A percentile compares a stretch with the other conserved stretches of the same genome.
Evolutionary conservation across 805 yeast genomes (phyloP).

Genomic region (Wickerhamiella alocasiicola): DNA sequence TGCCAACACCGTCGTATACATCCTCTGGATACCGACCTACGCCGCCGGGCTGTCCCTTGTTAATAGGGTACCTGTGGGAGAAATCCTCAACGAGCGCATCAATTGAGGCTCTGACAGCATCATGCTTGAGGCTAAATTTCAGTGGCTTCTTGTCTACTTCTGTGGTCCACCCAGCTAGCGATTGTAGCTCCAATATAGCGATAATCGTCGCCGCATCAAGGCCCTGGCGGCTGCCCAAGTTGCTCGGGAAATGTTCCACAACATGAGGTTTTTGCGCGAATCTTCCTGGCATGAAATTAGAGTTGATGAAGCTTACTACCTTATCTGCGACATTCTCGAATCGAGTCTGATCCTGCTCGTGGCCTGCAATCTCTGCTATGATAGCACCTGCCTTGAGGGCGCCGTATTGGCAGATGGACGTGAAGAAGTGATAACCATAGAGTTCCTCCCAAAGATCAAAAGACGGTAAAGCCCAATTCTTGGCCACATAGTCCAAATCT

Average conservation of each 20-base stretch:
- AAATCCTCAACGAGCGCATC: slow-evolving; percentile 44
- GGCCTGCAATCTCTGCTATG: slow-evolving; percentile 22
- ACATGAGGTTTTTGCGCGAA: slow-evolving; percentile 9
- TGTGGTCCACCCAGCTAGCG: slow-evolving; percentile 16
- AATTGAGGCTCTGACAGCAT: slow-evolving; percentile 1
- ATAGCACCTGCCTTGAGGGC: slow-evolving; percentile 48
- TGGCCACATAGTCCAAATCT: slow-evolving; percentile 53
- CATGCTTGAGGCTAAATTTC: background rate
- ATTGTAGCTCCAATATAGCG: slow-evolving; percentile 12
- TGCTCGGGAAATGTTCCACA: slow-evolving; percentile 12
- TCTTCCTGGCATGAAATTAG: slow-evolving; percentile 12
- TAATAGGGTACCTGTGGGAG: slow-evolving; percentile 67
- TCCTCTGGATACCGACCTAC: slow-evolving; percentile 92
- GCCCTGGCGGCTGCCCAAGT: slow-evolving; percentile 12
- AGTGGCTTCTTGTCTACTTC: slow-evolving; percentile 15
- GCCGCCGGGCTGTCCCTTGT: slow-evolving; percentile 26
- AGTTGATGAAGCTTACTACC: slow-evolving; percentile 13
- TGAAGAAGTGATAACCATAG: slow-evolving; percentile 63
- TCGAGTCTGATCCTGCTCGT: slow-evolving; percentile 6
- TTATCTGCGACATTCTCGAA: slow-evolving; percentile 3
- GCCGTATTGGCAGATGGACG: slow-evolving; percentile 58
- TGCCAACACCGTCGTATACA: slow-evolving; percentile 61
- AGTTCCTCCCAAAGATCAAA: slow-evolving; percentile 94
- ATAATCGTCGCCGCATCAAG: slow-evolving; percentile 14
- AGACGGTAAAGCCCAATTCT: slow-evolving; percentile 51